Conservation (phyloP, 1,284 basidiomycete species). For the Pholiota adiposa region DNA sequence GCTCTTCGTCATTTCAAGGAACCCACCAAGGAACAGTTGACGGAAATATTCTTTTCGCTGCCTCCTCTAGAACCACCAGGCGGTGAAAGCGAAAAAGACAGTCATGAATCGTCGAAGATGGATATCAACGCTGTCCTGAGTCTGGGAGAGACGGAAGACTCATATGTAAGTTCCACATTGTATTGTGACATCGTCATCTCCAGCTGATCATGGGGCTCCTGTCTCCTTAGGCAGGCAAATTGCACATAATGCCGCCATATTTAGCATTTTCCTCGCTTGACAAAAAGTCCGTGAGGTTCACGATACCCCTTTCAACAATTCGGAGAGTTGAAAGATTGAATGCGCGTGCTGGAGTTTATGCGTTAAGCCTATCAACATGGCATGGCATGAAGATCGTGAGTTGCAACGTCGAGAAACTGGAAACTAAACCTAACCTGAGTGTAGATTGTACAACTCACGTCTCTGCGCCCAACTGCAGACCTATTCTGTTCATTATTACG, state of each 20-base stretch:
- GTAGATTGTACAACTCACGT: constrained; percentile 94
- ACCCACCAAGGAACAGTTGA: constrained; percentile 84
- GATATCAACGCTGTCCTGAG: constrained; percentile 92
- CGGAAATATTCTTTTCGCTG: constrained; percentile 84
- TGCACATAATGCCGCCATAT: constrained; percentile 90
- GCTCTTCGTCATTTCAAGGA: constrained; percentile 90
- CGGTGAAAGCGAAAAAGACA: constrained; percentile 31
- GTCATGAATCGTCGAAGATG: constrained; percentile 65
- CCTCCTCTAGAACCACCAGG: constrained; percentile 46
- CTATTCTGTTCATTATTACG: constrained; percentile 91
- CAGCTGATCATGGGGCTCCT: constrained; percentile 1
- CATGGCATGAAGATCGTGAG: constrained; percentile 93
- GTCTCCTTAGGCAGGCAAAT: constrained; percentile 77
- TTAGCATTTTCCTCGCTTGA: constrained; percentile 92
- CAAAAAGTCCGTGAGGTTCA: constrained; percentile 90
- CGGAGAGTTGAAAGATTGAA: constrained; percentile 94
- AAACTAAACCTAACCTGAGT: not conserved
- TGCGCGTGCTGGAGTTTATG: constrained; percentile 92
- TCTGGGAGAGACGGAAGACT: constrained; percentile 86
- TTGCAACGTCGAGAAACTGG: constrained; percentile 21
- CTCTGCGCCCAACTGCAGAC: constrained; percentile 94
- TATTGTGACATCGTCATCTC: not conserved
- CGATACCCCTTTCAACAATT: constrained; percentile 91
- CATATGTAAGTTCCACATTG: constrained; percentile 73
- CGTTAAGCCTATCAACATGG: constrained; percentile 93